These are phyloP conservation scores for Metschnikowia cubensis DNA, from an alignment of 805 yeast genomes.

Conservation along the genomic window DNA sequence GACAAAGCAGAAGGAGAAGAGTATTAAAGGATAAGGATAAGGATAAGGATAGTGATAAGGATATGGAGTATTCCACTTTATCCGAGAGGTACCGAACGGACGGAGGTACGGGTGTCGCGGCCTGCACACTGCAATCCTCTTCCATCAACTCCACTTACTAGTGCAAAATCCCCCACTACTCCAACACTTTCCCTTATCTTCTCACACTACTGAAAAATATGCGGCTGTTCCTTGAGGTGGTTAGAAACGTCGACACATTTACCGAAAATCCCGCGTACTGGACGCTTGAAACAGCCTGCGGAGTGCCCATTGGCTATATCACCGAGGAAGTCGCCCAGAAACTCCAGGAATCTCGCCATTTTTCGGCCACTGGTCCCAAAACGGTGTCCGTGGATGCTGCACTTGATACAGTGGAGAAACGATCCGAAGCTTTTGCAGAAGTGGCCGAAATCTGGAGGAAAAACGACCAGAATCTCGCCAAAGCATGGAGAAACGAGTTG, in stretches of 20 bases:
- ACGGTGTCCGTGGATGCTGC: conserved; percentile 2
- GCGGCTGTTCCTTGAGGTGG: conserved; percentile 12
- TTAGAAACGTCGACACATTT: conserved; percentile 31
- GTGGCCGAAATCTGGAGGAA: conserved; percentile 42
- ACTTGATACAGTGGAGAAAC: conserved; percentile 32
- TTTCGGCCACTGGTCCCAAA: not conserved
- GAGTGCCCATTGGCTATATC: conserved; percentile 27
- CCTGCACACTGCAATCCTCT: no score
- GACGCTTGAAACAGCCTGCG: conserved; percentile 29
- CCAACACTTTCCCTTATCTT: not conserved
- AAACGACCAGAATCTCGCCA: conserved; percentile 29
- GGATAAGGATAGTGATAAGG: no score
- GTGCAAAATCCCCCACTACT: no score
- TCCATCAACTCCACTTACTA: no score
- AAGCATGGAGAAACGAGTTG: conserved; percentile 85
- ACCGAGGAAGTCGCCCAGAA: conserved; percentile 21
- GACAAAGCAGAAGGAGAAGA: no score
- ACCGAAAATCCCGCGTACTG: conserved; percentile 23
- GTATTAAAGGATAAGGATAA: no score
- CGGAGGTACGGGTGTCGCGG: no score
- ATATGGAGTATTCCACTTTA: no score
- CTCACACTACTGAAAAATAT: no score
- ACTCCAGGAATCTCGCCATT: conserved; percentile 13
- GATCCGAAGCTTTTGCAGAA: conserved; percentile 38
- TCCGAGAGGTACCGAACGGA: no score